Evolutionary conservation across 768 basidiomycete species (phyloP), one percentile per base, ranked within the genome.

Genomic region (Russula emetica): DNA sequence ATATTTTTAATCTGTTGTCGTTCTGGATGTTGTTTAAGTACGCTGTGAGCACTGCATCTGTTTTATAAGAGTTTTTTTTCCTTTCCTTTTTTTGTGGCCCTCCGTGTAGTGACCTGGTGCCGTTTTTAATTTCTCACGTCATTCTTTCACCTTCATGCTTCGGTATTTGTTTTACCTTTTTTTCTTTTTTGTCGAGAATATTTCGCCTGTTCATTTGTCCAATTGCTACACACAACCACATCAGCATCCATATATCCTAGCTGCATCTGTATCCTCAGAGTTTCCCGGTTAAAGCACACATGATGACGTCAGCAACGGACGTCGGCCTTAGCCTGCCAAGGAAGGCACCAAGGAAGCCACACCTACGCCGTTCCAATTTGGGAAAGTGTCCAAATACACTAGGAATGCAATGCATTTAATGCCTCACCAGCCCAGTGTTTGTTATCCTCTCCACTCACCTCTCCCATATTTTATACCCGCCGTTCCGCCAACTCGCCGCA

Each of bases 221-320:
- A 54, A 40, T 52, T 68, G 58, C 54, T 66, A 68, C 66, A 60
- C 57, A 66, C 67, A 36, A 52, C 66, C 63, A 60, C 58, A 67
- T 40, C 47, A 51, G 44, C 64, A 66, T 67, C 52, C 67, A 56
- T 67, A 66, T 66, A 67, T 62, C 65, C 67, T 67, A 66, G 60
- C 67, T 68, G 67, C 67, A 68, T 68, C 64, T 68, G 67, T 68
- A 66, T 66, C 26, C 26, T 26, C 47, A 49, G 22, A 40, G 38
- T 40, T 40, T 36, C 22, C 11, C 4, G 22, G 6, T 22, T 7
- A 22, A 24, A 49, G 49, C 13, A 26, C 13, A 28, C 8, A 9
- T 52, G 50, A 30, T 52, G 20, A 38, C 14, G n/a, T 54, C 53
- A 54, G 53, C n/a, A n/a, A n/a, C n/a, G n/a, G n/a, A n/a, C n/a